phyloP scores from a whole-genome alignment of 2,329 filamentous ascomycete genomes.

The Nemania sp. region DNA sequence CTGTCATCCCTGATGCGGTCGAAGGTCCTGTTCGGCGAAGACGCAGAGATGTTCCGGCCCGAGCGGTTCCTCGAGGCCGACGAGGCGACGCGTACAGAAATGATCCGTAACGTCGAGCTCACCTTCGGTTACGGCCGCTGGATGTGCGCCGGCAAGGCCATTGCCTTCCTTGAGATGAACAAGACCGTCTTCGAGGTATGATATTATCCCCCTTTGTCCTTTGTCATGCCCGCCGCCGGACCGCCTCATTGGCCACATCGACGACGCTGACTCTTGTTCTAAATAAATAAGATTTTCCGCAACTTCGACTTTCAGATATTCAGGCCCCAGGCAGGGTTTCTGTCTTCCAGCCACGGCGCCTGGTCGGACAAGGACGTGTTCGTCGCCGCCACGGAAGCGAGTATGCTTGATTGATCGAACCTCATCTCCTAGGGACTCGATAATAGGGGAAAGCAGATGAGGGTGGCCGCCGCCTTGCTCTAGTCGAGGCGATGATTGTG shows the following conservation, averaged over 20 bases:
- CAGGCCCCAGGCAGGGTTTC: slow-evolving; percentile 30
- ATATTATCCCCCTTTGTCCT: slow-evolving; percentile 25
- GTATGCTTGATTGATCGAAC: slow-evolving; percentile 2
- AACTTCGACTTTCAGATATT: slow-evolving; percentile 41
- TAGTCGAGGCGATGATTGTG: too few relatives aligned
- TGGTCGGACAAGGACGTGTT: slow-evolving; percentile 35
- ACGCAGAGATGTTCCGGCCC: slow-evolving; percentile 48
- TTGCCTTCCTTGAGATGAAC: slow-evolving; percentile 50
- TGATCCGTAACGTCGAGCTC: slow-evolving; percentile 44
- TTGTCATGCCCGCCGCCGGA: background rate
- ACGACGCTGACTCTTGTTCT: background rate
- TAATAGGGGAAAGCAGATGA: too few relatives aligned
- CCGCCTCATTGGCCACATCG: background rate
- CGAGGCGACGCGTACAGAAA: slow-evolving; percentile 36
- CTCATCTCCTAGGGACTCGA: background rate
- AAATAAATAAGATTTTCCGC: slow-evolving; percentile 31
- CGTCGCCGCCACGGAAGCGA: slow-evolving; percentile 32
- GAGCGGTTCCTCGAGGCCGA: slow-evolving; percentile 50
- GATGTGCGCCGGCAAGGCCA: slow-evolving; percentile 48
- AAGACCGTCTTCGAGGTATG: slow-evolving; percentile 49
- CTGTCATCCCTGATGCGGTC: slow-evolving; percentile 42
- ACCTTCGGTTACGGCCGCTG: slow-evolving; percentile 48
- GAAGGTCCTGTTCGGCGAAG: slow-evolving; percentile 42
- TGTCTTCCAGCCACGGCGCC: slow-evolving; percentile 27
- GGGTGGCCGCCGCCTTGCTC: background rate